Evolutionary conservation across 2,329 filamentous ascomycete genomes (phyloP).

Genomic region (Penicillium freii): DNA sequence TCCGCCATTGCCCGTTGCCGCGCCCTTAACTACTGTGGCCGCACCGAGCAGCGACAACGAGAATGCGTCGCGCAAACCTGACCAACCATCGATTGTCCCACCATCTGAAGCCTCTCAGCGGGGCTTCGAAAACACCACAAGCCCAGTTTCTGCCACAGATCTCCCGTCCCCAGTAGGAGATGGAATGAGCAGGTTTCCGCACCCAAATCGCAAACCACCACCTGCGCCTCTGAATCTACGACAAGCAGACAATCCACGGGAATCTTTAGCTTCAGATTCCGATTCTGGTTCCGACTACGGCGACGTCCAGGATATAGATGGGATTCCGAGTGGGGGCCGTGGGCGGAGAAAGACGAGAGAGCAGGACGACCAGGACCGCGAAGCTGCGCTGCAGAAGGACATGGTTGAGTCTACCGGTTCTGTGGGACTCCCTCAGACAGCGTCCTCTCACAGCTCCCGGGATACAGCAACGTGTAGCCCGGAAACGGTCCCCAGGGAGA

Average conservation of each 20-base stretch:
- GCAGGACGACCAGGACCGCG: slow-evolving; percentile 78
- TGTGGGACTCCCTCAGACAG: not conserved
- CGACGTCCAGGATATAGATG: slow-evolving; percentile 68
- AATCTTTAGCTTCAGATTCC: slow-evolving; percentile 45
- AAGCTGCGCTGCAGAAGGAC: slow-evolving; percentile 67
- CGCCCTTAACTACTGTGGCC: slow-evolving; percentile 6
- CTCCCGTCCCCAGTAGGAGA: slow-evolving; percentile 16
- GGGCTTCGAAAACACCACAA: slow-evolving; percentile 18
- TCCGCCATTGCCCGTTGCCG: slow-evolving; percentile 34
- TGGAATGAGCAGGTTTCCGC: slow-evolving; percentile 42
- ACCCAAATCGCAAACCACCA: slow-evolving; percentile 73
- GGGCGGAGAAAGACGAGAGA: slow-evolving; percentile 81
- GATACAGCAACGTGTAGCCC: slow-evolving; percentile 23
- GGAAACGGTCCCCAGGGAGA: slow-evolving; percentile 54
- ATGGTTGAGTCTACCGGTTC: slow-evolving; percentile 42
- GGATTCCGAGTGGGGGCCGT: slow-evolving; percentile 58
- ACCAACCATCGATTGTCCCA: slow-evolving; percentile 9
- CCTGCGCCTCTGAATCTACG: slow-evolving; percentile 79
- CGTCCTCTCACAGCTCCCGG: slow-evolving; percentile 9
- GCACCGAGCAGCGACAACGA: slow-evolving; percentile 5
- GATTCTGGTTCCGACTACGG: slow-evolving; percentile 82
- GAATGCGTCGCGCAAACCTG: not conserved
- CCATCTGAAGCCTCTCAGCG: slow-evolving; percentile 5
- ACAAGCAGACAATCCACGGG: slow-evolving; percentile 44
- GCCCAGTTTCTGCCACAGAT: slow-evolving; percentile 21